Evolutionary conservation across 306 rosid genomes (phyloP).

Genomic region (Morella rubra): DNA sequence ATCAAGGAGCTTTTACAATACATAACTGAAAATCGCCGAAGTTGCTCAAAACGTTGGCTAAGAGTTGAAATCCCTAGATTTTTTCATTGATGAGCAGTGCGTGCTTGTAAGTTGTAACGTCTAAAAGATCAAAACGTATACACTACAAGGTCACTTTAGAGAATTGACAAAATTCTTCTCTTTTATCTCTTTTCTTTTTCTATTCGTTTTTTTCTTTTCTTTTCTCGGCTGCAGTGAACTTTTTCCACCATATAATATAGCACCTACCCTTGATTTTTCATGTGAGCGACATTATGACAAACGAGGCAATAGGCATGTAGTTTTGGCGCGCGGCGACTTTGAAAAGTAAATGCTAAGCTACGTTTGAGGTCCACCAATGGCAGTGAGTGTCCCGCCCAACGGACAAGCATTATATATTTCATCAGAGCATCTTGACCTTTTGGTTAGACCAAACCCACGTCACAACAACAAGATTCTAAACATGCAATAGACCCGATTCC

Average conservation of each 20-base stretch:
- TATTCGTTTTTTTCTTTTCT: not conserved
- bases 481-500: too few species aligned
- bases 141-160: not conserved
- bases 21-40: not conserved
- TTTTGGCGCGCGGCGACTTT: conserved; percentile 38
- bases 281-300: conserved; percentile 23
- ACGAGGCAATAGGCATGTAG: not conserved
- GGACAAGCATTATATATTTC: too few species aligned
- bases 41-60: not conserved
- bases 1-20: not conserved
- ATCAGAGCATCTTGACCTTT: too few species aligned
- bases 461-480: too few species aligned
- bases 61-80: not conserved
- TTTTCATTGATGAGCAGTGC: not conserved
- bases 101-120: not conserved
- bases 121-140: not conserved
- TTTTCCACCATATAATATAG: not conserved
- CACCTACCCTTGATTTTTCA: conserved; percentile 22
- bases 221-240: not conserved
- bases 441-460: not conserved
- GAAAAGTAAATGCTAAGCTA: conserved; percentile 25
- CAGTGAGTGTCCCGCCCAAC: not conserved
- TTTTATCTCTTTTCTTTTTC: not conserved
- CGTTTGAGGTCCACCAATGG: conserved; percentile 14
- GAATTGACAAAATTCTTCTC: not conserved